Conservation (phyloP, 148 eudicot species). For the Rhododendron ovatum region DNA sequence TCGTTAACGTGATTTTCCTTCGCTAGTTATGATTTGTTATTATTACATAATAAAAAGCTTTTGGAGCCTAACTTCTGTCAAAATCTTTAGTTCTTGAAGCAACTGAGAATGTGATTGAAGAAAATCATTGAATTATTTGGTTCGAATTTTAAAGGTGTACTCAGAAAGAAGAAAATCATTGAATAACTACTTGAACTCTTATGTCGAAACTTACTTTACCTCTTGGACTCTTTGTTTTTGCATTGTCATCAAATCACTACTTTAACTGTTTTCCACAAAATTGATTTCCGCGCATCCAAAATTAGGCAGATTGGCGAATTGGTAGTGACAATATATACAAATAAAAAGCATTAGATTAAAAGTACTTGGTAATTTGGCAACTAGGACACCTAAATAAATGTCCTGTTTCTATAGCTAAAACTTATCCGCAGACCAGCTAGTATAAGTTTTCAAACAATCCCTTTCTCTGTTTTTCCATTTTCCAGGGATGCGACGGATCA, state of each 20-base stretch:
- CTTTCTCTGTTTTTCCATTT: not conserved
- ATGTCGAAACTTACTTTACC: not conserved
- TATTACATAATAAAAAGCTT: not conserved
- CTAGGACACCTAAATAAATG: not conserved
- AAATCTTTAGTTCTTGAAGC: not conserved
- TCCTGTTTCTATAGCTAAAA: not conserved
- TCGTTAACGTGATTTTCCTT: conserved; percentile 55
- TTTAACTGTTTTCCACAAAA: not conserved
- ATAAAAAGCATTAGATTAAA: not conserved
- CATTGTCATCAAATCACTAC: not conserved
- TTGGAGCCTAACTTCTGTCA: not conserved
- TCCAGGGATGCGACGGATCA: conserved; percentile 84
- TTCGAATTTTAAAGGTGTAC: not conserved
- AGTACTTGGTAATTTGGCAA: not conserved
- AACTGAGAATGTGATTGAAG: not conserved
- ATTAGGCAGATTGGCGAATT: not conserved
- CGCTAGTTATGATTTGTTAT: not conserved
- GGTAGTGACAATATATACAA: no score
- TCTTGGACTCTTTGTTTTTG: not conserved
- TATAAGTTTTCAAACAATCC: not conserved
- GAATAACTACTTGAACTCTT: not conserved
- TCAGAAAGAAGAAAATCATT: not conserved
- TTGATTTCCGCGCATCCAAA: not conserved
- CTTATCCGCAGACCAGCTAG: not conserved
- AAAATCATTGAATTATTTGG: not conserved